A percentile compares a stretch with the other conserved stretches of the same genome.
Evolutionary conservation across 2,329 filamentous ascomycete species (phyloP).

Genomic region (Ascochyta koolunga): DNA sequence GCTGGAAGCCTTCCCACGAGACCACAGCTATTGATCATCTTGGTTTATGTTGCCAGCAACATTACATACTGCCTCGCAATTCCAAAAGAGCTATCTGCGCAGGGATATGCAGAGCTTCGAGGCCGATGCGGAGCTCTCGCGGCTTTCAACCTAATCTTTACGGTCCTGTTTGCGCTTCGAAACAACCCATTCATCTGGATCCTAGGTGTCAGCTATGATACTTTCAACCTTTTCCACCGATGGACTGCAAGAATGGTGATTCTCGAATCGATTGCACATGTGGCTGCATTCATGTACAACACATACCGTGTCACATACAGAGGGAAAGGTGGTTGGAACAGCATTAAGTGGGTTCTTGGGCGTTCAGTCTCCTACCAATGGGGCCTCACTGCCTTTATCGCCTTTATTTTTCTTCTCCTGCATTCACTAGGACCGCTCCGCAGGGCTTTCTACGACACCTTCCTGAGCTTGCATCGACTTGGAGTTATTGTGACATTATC

Average conservation of each 20-base stretch:
- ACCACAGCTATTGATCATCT: conserved; percentile 50
- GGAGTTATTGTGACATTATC: conserved; percentile 64
- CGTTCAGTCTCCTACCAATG: conserved; percentile 58
- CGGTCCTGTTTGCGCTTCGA: conserved; percentile 72
- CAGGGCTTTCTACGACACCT: conserved; percentile 79
- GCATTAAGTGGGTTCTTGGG: conserved; percentile 33
- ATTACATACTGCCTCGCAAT: conserved; percentile 48
- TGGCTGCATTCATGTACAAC: conserved; percentile 60
- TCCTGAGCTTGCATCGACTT: conserved; percentile 72
- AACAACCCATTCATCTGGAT: conserved; percentile 76
- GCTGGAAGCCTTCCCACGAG: conserved; percentile 50
- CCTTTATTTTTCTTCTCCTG: conserved; percentile 65
- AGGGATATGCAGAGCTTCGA: conserved; percentile 63
- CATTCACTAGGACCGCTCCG: conserved; percentile 71
- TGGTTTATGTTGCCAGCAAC: conserved; percentile 49
- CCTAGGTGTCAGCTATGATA: conserved; percentile 75
- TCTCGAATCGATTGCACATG: conserved; percentile 69
- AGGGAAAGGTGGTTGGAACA: conserved; percentile 53
- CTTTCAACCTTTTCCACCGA: conserved; percentile 77
- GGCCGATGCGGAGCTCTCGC: conserved; percentile 73
- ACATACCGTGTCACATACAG: conserved; percentile 48
- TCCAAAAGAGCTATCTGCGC: conserved; percentile 72
- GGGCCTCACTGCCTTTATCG: conserved; percentile 64
- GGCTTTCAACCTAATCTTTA: conserved; percentile 75
- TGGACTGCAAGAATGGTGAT: conserved; percentile 77